Percentiles rank a stretch among this genome's conserved stretches.
phyloP scores from a whole-genome alignment of 768 basidiomycete species.

The Boletus speciosus region DNA sequence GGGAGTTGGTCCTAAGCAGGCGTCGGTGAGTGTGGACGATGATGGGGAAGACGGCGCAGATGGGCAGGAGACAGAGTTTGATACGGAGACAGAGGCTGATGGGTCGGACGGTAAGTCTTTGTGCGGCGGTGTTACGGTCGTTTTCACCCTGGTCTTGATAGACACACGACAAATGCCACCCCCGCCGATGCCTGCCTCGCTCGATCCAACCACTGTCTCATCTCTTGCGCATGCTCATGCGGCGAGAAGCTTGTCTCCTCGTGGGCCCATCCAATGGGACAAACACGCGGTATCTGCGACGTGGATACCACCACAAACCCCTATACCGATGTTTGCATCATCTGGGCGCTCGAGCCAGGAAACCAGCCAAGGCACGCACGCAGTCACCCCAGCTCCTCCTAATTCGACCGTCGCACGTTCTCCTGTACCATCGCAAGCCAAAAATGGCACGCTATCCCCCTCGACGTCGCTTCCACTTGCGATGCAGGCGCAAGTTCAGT shows the following conservation, averaged over 20 bases:
- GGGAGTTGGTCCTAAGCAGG: background rate
- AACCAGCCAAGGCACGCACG: background rate
- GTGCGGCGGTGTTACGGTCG: background rate
- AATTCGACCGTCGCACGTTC: background rate
- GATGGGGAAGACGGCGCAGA: slow-evolving; percentile 16
- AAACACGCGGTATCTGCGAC: slow-evolving; percentile 12
- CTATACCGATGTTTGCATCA: slow-evolving; percentile 2
- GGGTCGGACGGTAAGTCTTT: slow-evolving; percentile 21
- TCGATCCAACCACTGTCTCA: slow-evolving; percentile 39
- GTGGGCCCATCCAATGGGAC: slow-evolving; percentile 11
- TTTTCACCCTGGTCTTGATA: slow-evolving; percentile 14
- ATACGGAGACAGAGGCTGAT: slow-evolving; percentile 30
- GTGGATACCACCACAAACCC: slow-evolving; percentile 9
- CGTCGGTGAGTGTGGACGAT: background rate
- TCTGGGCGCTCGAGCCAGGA: slow-evolving; percentile 6
- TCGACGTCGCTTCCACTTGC: background rate
- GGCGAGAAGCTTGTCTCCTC: slow-evolving; percentile 20
- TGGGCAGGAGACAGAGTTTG: slow-evolving; percentile 31
- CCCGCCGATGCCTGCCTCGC: slow-evolving; percentile 45
- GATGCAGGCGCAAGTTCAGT: background rate
- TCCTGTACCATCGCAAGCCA: background rate
- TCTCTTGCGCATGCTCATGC: slow-evolving; percentile 25
- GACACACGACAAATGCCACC: slow-evolving; percentile 47
- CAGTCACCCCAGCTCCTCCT: background rate
- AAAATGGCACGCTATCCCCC: background rate